phyloP scores from a whole-genome alignment of 306 rosid species.

The Crataegus laevigata region DNA sequence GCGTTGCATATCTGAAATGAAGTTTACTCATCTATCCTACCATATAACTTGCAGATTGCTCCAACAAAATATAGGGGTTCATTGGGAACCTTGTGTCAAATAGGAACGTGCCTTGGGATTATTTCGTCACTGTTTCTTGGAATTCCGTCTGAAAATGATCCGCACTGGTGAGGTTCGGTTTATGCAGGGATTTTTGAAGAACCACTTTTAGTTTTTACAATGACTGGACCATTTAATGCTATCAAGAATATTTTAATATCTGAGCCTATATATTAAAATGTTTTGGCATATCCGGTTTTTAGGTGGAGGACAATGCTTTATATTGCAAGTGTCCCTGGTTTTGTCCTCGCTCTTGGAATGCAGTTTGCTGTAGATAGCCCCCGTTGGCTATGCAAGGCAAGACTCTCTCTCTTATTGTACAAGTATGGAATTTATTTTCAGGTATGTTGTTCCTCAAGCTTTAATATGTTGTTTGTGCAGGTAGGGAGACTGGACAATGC shows the following conservation, averaged over 20 bases:
- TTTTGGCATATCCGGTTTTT: slow-evolving; percentile 15
- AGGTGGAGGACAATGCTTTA: slow-evolving; percentile 95
- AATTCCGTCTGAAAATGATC: slow-evolving; percentile 65
- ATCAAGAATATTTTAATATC: neutral
- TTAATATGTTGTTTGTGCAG: slow-evolving; percentile 32
- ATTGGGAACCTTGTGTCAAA: slow-evolving; percentile 73
- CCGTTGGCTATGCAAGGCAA: slow-evolving; percentile 89
- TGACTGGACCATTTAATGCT: neutral
- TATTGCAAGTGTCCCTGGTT: slow-evolving; percentile 72
- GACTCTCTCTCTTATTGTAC: slow-evolving; percentile 6
- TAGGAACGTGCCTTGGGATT: slow-evolving; percentile 89
- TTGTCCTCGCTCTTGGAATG: slow-evolving; percentile 68
- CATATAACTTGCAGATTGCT: slow-evolving; percentile 51
- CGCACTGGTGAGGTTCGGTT: slow-evolving; percentile 60
- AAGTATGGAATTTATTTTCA: neutral
- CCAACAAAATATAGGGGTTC: slow-evolving; percentile 88
- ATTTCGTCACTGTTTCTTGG: slow-evolving; percentile 67
- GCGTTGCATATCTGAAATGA: neutral
- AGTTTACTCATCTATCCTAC: slow-evolving; percentile 4
- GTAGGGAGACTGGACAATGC: slow-evolving; percentile 66
- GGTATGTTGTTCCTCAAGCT: neutral
- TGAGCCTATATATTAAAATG: neutral
- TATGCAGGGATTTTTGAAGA: neutral
- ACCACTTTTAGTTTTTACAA: neutral
- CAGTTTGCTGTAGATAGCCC: slow-evolving; percentile 92